A percentile compares a stretch with the other conserved stretches of the same genome.
phyloP scores from a whole-genome alignment of 352 stramenopile genomes.

The Pythium grandisporangium region DNA sequence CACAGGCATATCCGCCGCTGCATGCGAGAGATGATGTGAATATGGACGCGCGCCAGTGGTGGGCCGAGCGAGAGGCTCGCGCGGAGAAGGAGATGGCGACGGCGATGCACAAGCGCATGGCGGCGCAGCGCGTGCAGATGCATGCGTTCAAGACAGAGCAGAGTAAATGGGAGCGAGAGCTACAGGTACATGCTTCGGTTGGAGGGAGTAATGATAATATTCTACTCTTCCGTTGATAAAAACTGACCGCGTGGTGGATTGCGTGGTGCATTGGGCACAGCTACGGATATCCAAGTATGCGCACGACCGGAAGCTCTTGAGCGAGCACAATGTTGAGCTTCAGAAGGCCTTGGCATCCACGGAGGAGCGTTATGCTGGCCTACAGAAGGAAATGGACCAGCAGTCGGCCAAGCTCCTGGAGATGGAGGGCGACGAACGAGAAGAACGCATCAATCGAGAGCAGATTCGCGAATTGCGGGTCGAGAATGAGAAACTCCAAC shows the following conservation, averaged over 20 bases:
- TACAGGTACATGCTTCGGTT: conserved; percentile 26
- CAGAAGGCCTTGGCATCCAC: conserved; percentile 39
- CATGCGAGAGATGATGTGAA: no score
- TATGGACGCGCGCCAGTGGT: conserved; percentile 49
- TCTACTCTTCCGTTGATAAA: no score
- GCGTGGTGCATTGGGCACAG: conserved; percentile 14
- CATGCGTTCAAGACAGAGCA: conserved; percentile 75
- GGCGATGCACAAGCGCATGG: conserved; percentile 58
- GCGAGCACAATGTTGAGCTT: conserved; percentile 75
- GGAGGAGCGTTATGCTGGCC: conserved; percentile 29
- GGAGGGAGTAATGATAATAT: neutral
- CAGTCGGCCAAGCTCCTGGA: conserved; percentile 52
- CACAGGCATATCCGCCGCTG: no score
- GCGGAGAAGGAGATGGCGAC: conserved; percentile 38
- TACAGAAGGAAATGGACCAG: conserved; percentile 47
- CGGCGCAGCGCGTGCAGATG: conserved; percentile 59
- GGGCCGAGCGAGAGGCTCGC: conserved; percentile 33
- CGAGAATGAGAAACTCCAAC: conserved; percentile 31
- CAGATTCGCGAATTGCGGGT: conserved; percentile 21
- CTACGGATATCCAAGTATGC: conserved; percentile 70
- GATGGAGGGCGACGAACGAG: conserved; percentile 43
- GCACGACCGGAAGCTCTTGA: conserved; percentile 68
- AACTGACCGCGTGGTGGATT: neutral
- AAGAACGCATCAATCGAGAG: conserved; percentile 26
- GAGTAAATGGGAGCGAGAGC: conserved; percentile 74